These are phyloP conservation scores for Beta macrorhiza DNA, from an alignment of 179 eudicot genomes.

Conservation along the genomic window DNA sequence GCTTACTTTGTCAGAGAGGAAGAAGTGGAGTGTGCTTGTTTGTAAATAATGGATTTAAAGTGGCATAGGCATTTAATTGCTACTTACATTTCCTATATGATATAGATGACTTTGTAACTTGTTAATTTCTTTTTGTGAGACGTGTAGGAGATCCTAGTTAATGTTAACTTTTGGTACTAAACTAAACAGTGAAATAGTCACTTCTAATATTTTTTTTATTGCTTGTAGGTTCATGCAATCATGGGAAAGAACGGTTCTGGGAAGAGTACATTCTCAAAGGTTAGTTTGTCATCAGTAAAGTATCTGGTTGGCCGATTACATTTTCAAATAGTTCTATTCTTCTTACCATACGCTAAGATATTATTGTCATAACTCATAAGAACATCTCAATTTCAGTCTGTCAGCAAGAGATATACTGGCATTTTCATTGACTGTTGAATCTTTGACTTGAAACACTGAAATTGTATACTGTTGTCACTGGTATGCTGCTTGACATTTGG, in stretches of 20 bases:
- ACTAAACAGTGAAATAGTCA: not conserved
- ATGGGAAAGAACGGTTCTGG: slow-evolving; percentile 99
- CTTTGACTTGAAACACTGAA: not conserved
- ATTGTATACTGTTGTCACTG: not conserved
- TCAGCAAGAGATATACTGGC: not conserved
- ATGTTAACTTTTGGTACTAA: not conserved
- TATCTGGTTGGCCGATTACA: slow-evolving; percentile 3
- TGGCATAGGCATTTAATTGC: not conserved
- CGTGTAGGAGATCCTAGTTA: not conserved
- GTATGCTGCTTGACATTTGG: not conserved
- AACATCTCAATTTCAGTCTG: not conserved
- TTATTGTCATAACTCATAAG: not conserved
- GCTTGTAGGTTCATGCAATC: slow-evolving; percentile 72
- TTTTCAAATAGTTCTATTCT: not conserved
- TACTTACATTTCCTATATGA: not conserved
- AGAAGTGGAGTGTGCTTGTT: not conserved
- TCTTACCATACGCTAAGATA: too few relatives aligned
- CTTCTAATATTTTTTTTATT: slow-evolving; percentile 12
- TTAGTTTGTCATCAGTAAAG: slow-evolving; percentile 22
- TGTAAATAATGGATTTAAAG: not conserved
- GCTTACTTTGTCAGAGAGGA: not conserved
- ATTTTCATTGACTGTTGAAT: not conserved
- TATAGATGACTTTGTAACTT: not conserved
- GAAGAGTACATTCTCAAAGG: slow-evolving; percentile 98
- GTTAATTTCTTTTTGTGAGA: not conserved